Percentiles rank a stretch among this genome's conserved stretches.
These are phyloP conservation scores for Sporothrix humicola DNA, from an alignment of 2,329 filamentous ascomycete genomes.

Conservation along the genomic window DNA sequence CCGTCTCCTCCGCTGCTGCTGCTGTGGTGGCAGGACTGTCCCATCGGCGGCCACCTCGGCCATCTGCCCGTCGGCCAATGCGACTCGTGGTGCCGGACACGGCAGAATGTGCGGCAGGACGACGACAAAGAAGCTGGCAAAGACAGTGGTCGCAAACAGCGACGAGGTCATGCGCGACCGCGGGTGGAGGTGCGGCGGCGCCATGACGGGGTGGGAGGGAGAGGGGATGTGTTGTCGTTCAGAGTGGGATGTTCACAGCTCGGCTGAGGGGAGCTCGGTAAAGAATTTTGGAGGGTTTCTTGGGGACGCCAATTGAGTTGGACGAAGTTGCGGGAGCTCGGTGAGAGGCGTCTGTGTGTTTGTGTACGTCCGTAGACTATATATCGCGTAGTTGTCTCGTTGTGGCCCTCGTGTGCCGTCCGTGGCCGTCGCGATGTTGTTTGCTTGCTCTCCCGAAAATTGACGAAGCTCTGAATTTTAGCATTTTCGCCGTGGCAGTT, in stretches of 20 bases:
- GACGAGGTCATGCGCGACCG: slow-evolving; percentile 91
- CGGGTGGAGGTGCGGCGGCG: slow-evolving; percentile 88
- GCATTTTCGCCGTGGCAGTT: slow-evolving; percentile 14
- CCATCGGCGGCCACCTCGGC: slow-evolving; percentile 52
- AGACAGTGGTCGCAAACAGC: slow-evolving; percentile 90
- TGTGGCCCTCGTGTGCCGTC: not conserved
- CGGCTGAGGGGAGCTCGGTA: not conserved
- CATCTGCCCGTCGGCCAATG: slow-evolving; percentile 72
- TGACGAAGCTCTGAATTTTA: slow-evolving; percentile 23
- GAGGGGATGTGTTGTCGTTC: not conserved
- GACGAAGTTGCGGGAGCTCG: too few species aligned
- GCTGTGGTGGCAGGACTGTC: slow-evolving; percentile 33
- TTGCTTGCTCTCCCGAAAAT: not conserved
- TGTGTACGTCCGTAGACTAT: not conserved
- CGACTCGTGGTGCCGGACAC: slow-evolving; percentile 80
- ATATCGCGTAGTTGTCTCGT: not conserved
- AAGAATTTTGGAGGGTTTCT: not conserved
- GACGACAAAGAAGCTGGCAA: slow-evolving; percentile 90
- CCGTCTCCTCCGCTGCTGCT: slow-evolving; percentile 50
- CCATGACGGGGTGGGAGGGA: slow-evolving; percentile 59
- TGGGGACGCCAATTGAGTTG: slow-evolving; percentile 9
- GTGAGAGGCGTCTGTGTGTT: not conserved
- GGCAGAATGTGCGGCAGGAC: slow-evolving; percentile 87
- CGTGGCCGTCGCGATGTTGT: slow-evolving; percentile 1
- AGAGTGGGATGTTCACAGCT: not conserved